Conservation (phyloP, 257 asterid genomes). For the Solanum corneliomulleri region DNA sequence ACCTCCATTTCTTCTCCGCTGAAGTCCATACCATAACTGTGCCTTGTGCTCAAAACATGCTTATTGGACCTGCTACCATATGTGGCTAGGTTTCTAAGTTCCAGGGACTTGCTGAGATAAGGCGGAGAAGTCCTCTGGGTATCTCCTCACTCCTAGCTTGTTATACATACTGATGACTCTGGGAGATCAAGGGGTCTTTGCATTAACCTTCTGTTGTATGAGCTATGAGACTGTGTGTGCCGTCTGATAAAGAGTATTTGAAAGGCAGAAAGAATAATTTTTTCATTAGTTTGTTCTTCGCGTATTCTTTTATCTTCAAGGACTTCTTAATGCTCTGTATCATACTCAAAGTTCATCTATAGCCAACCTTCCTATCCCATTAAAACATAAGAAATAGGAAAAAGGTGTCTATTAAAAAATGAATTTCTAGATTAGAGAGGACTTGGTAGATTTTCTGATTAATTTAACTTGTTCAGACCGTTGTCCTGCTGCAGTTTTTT, state of each 20-base stretch:
- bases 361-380: neutral
- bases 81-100: neutral
- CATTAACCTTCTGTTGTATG: neutral
- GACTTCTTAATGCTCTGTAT: neutral
- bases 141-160: neutral
- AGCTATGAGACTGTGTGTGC: neutral
- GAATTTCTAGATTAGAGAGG: neutral
- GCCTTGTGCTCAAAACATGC: neutral
- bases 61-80: neutral
- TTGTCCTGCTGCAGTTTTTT: neutral
- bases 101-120: neutral
- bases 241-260: neutral
- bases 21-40: neutral
- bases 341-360: neutral
- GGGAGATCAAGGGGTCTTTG: neutral
- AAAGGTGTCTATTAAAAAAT: neutral
- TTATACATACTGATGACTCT: neutral
- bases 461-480: neutral
- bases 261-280: neutral
- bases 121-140: neutral
- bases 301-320: neutral
- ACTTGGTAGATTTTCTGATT: neutral
- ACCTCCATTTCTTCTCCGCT: neutral
- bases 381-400: neutral
- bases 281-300: neutral